phyloP scores from a whole-genome alignment of 2,329 filamentous ascomycete species.

The Paracamarosporium sp. region DNA sequence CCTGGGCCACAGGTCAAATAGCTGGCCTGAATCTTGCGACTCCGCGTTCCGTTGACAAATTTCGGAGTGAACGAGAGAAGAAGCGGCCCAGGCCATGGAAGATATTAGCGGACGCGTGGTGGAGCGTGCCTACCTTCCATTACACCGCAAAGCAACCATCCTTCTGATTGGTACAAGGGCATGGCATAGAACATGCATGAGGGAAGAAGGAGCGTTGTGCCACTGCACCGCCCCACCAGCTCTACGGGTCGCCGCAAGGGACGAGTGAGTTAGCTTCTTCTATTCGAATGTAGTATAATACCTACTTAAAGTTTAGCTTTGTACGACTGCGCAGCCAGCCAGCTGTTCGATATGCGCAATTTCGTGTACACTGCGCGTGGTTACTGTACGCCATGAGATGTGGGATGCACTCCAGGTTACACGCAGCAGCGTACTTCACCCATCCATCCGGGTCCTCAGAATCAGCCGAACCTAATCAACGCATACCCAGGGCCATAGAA shows the following conservation, averaged over 20 bases:
- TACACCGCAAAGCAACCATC: not conserved
- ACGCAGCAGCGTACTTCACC: too few relatives aligned
- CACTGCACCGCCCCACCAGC: not conserved
- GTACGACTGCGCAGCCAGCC: too few relatives aligned
- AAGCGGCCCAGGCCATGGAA: not conserved
- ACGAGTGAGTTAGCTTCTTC: too few relatives aligned
- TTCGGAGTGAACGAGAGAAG: conserved; percentile 2
- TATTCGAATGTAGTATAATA: too few relatives aligned
- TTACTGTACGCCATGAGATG: not conserved
- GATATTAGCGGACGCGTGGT: not conserved
- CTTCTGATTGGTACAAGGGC: not conserved
- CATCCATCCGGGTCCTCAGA: too few relatives aligned
- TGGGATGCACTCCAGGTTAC: not conserved
- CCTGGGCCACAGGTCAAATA: conserved; percentile 1
- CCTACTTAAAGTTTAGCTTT: too few relatives aligned
- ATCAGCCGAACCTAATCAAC: not conserved
- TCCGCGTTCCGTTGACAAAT: conserved; percentile 6
- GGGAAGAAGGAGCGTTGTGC: not conserved
- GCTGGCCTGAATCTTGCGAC: conserved; percentile 1
- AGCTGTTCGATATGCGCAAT: not conserved
- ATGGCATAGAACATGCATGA: too few relatives aligned
- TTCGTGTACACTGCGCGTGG: not conserved
- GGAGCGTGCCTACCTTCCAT: not conserved
- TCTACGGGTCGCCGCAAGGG: not conserved
- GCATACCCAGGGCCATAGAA: not conserved